phyloP scores from a whole-genome alignment of 2,329 filamentous ascomycete species.

The Hypoxylon sp. region DNA sequence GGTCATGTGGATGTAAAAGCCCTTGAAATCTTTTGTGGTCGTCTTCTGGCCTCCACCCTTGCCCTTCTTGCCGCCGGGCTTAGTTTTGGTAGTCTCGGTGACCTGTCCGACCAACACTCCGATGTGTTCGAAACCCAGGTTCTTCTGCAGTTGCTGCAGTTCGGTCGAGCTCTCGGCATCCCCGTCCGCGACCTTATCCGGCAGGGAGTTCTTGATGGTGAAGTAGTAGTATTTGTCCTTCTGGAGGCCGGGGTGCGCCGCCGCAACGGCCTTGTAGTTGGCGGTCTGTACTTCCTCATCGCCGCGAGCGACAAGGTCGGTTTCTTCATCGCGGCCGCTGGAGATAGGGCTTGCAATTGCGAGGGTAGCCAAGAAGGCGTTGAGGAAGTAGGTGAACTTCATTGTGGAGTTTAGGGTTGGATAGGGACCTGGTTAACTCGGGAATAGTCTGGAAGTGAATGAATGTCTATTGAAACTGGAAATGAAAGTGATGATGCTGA shows the following conservation, averaged over 20 bases:
- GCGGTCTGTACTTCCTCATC: background rate
- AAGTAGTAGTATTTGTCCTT: constrained; percentile 32
- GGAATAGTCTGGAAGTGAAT: background rate
- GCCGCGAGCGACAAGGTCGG: background rate
- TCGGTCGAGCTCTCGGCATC: constrained; percentile 20
- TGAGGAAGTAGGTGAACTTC: constrained; percentile 35
- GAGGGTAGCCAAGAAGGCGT: constrained; percentile 32
- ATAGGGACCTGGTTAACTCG: background rate
- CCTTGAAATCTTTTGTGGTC: constrained; percentile 24
- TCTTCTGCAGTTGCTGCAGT: constrained; percentile 18
- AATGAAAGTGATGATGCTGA: background rate
- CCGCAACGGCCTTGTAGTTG: background rate
- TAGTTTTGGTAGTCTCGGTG: constrained; percentile 14
- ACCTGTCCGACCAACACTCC: constrained; percentile 33
- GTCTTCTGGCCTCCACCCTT: constrained; percentile 18
- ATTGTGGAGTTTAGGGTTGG: constrained; percentile 28
- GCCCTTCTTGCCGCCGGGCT: constrained; percentile 12
- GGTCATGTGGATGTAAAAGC: constrained; percentile 26
- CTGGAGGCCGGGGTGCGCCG: background rate
- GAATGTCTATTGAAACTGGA: background rate
- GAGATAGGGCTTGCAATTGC: constrained; percentile 32
- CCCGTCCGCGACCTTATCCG: background rate
- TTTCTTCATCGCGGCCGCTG: constrained; percentile 2
- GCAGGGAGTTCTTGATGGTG: constrained; percentile 1
- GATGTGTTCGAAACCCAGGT: constrained; percentile 34